A percentile compares a stretch with the other conserved stretches of the same genome.
Conservation (phyloP, 129 eudicot species). For the Artemisia argyi region DNA sequence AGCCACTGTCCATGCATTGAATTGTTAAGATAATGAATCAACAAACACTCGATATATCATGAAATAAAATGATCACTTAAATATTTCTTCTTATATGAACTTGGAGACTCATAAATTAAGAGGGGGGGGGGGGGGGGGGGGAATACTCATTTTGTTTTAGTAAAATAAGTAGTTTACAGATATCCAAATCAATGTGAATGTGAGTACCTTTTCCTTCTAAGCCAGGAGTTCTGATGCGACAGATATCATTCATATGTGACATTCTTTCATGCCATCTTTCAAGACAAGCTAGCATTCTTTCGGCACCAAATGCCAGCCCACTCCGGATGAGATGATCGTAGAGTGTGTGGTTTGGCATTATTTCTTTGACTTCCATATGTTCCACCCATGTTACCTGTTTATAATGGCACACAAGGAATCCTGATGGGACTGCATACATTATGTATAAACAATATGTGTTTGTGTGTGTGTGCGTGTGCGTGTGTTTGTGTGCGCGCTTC, state of each 20-base stretch:
- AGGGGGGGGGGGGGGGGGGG: not conserved
- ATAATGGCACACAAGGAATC: not conserved
- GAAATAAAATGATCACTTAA: not conserved
- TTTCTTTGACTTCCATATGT: not conserved
- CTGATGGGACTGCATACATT: not conserved
- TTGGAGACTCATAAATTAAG: no score
- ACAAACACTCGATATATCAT: not conserved
- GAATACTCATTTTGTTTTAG: not conserved
- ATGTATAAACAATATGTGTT: not conserved
- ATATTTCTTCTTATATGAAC: no score
- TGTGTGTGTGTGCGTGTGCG: not conserved
- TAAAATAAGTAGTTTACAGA: not conserved
- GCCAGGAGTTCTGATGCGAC: not conserved
- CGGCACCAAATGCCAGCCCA: not conserved
- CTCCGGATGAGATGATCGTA: not conserved
- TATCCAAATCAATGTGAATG: not conserved
- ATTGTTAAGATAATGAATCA: not conserved
- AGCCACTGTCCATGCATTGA: not conserved
- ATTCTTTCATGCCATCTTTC: not conserved
- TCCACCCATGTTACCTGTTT: constrained; percentile 4
- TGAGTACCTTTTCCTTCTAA: not conserved
- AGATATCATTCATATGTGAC: not conserved
- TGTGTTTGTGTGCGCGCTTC: not conserved
- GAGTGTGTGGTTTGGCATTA: not conserved
- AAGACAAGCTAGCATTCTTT: not conserved